Conservation (phyloP, 352 stramenopile species). For the Globisporangium splendens region DNA sequence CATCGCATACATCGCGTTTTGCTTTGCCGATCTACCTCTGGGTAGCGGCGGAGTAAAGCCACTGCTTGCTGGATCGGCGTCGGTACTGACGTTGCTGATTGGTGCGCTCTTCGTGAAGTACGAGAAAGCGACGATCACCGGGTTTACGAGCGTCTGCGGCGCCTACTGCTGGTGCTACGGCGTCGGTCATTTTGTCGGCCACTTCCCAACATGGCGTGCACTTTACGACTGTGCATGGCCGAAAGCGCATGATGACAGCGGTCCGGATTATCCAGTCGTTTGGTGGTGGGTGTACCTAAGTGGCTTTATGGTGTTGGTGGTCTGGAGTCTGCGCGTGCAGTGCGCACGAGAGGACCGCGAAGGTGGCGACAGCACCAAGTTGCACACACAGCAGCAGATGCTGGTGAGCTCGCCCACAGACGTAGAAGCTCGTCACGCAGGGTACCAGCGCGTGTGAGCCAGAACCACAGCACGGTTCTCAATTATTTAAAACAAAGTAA, state of each 20-base stretch:
- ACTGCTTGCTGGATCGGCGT: neutral
- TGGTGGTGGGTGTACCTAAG: slow-evolving; percentile 23
- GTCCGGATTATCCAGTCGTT: slow-evolving; percentile 3
- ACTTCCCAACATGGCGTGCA: slow-evolving; percentile 15
- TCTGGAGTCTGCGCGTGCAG: slow-evolving; percentile 21
- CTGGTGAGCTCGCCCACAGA: neutral
- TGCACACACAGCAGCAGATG: neutral
- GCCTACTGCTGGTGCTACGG: slow-evolving; percentile 22
- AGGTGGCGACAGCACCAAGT: neutral
- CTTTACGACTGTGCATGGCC: neutral
- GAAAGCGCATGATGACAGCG: no score
- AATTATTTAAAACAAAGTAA: no score
- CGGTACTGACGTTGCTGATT: neutral
- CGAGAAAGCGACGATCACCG: slow-evolving; percentile 16
- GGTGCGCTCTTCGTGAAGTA: slow-evolving; percentile 6
- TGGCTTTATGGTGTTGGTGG: slow-evolving; percentile 14
- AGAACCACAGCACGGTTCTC: no score
- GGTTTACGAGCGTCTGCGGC: slow-evolving; percentile 28
- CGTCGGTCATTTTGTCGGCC: slow-evolving; percentile 27
- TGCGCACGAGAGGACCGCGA: slow-evolving; percentile 4
- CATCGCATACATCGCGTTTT: slow-evolving; percentile 11
- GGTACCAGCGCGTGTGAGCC: slow-evolving; percentile 5
- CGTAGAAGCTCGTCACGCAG: neutral
- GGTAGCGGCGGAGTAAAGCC: slow-evolving; percentile 2
- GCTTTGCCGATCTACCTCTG: slow-evolving; percentile 3